These are phyloP conservation scores for Blastobotrys raffinosifermentans DNA, from an alignment of 1,139 yeast species.

Conservation along the genomic window DNA sequence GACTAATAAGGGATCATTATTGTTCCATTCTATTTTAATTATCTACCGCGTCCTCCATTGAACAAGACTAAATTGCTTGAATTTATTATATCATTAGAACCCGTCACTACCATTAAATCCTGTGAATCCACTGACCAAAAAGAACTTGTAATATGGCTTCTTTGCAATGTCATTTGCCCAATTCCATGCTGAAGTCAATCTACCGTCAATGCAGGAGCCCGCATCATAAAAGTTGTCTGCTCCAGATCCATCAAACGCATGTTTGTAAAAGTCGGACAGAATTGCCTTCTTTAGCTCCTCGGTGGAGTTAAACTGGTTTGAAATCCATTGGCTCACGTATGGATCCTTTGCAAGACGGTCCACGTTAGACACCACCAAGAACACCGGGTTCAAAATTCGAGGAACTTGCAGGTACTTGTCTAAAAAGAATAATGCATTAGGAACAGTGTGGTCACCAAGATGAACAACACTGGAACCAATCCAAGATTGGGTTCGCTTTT, in stretches of 20 bases:
- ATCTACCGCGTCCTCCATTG: no score
- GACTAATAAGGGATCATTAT: no score
- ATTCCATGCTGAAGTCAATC: slow-evolving; percentile 73
- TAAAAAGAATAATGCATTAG: slow-evolving; percentile 66
- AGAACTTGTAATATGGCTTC: slow-evolving; percentile 56
- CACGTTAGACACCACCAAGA: slow-evolving; percentile 47
- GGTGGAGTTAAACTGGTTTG: slow-evolving; percentile 48
- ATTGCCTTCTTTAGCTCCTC: slow-evolving; percentile 48
- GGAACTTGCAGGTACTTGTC: slow-evolving; percentile 77
- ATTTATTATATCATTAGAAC: no score
- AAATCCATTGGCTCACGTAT: slow-evolving; percentile 44
- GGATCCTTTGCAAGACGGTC: slow-evolving; percentile 46
- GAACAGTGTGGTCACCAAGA: slow-evolving; percentile 72
- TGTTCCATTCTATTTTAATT: no score
- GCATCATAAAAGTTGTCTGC: slow-evolving; percentile 75
- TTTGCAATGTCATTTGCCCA: slow-evolving; percentile 65
- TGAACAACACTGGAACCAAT: slow-evolving; percentile 73
- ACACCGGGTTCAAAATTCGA: slow-evolving; percentile 62
- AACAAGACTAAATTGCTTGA: no score
- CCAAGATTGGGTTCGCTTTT: slow-evolving; percentile 57
- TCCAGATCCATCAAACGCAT: slow-evolving; percentile 72
- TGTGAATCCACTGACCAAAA: slow-evolving; percentile 60
- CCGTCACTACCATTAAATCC: slow-evolving; percentile 74
- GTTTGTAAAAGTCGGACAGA: slow-evolving; percentile 61
- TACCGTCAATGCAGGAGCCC: slow-evolving; percentile 74